Conservation (phyloP, 441 rosid genomes). For the Dalechampia spathulata region DNA sequence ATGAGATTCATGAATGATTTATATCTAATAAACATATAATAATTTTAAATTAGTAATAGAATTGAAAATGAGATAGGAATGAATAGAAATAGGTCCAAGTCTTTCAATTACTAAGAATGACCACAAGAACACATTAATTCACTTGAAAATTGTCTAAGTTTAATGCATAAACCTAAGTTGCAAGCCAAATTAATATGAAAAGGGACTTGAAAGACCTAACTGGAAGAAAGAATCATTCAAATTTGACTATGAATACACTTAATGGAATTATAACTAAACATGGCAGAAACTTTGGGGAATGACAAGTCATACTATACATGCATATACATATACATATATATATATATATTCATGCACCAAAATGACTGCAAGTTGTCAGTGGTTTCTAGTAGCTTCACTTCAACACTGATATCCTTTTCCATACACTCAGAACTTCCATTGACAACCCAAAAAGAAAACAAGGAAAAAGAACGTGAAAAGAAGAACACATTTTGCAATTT, state of each 20-base stretch:
- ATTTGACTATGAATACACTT: constrained; percentile 10
- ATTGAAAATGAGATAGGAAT: background rate
- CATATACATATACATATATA: too few relatives aligned
- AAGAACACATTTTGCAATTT: background rate
- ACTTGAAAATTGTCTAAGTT: constrained; percentile 1
- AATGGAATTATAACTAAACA: constrained; percentile 11
- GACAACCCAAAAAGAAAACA: too few relatives aligned
- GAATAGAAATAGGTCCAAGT: background rate
- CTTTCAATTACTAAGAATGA: too few relatives aligned
- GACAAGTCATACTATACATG: constrained; percentile 9
- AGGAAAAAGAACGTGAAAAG: background rate
- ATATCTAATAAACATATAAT: too few relatives aligned
- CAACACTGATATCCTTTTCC: background rate
- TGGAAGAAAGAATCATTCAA: background rate
- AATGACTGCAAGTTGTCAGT: constrained; percentile 13
- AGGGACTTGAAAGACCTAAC: background rate
- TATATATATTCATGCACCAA: background rate
- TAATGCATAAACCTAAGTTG: constrained; percentile 21
- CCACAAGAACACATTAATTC: constrained; percentile 5
- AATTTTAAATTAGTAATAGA: too few relatives aligned
- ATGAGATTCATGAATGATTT: too few relatives aligned
- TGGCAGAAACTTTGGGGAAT: constrained; percentile 6
- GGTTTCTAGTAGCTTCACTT: constrained; percentile 3
- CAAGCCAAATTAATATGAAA: constrained; percentile 24
- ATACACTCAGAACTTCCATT: background rate